These are phyloP conservation scores for Thalassia testudinum DNA, from an alignment of 116 monocot species.

Conservation along the genomic window DNA sequence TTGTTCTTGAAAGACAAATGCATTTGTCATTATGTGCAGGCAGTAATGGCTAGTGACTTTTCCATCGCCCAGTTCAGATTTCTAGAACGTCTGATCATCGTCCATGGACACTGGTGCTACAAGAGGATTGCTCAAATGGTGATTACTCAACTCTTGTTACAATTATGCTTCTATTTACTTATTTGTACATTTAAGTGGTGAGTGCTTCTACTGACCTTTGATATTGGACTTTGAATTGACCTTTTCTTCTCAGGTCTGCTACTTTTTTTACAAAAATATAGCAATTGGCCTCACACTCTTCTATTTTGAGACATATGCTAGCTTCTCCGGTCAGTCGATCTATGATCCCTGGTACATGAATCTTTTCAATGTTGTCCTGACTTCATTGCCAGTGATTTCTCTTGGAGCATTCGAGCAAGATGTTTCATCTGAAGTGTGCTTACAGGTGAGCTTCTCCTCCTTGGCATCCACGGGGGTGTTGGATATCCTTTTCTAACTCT, in stretches of 20 bases:
- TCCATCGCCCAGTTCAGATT: too few relatives aligned
- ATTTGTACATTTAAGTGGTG: too few relatives aligned
- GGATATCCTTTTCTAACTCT: too few relatives aligned
- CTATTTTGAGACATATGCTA: slow-evolving; percentile 63
- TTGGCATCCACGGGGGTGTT: too few relatives aligned
- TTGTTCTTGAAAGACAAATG: slow-evolving; percentile 41
- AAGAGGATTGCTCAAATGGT: too few relatives aligned
- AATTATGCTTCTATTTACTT: not conserved
- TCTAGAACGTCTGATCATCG: too few relatives aligned
- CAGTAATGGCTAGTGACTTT: too few relatives aligned
- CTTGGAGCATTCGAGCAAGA: slow-evolving; percentile 64
- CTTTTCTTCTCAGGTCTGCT: slow-evolving; percentile 32
- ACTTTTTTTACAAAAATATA: slow-evolving; percentile 80
- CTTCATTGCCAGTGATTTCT: slow-evolving; percentile 55
- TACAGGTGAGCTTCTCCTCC: slow-evolving; percentile 24
- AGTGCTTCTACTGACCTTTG: too few relatives aligned
- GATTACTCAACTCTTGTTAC: not conserved
- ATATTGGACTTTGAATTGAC: not conserved
- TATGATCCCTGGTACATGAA: slow-evolving; percentile 81
- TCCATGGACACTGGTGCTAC: too few relatives aligned
- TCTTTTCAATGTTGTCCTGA: slow-evolving; percentile 58
- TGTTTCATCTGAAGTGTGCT: slow-evolving; percentile 58
- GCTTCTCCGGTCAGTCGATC: slow-evolving; percentile 63
- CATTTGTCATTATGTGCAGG: slow-evolving; percentile 58
- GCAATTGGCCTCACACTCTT: slow-evolving; percentile 64